These are phyloP conservation scores for Pseudoscleropodium purum DNA, from an alignment of 225 moss, liverwort and hornwort genomes.

Conservation along the genomic window DNA sequence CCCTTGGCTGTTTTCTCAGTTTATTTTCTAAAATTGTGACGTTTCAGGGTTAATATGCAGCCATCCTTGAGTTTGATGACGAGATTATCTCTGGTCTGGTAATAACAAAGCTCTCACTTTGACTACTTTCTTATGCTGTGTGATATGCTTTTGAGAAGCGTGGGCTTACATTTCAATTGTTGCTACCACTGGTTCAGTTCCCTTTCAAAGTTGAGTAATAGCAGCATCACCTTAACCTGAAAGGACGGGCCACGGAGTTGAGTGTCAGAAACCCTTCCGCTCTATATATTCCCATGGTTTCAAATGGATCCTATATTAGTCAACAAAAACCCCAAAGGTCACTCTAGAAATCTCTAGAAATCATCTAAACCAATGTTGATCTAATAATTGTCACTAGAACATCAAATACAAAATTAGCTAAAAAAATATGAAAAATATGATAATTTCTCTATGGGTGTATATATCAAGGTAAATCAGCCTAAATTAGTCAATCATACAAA, in stretches of 20 bases:
- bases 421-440: not conserved
- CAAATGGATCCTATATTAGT: not conserved
- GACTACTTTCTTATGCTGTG: not conserved
- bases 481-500: not conserved
- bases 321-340: not conserved
- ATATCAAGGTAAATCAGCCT: not conserved
- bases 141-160: not conserved
- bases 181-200: too few species aligned
- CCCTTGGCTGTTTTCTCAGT: too few species aligned
- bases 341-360: not conserved
- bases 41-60: not conserved
- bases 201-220: not conserved
- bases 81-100: not conserved
- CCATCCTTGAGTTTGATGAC: conserved; percentile 4
- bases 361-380: accelerated
- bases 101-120: not conserved
- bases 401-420: not conserved
- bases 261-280: not conserved
- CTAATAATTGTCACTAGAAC: not conserved
- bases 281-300: not conserved
- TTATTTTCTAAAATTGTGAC: not conserved
- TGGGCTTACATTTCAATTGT: not conserved
- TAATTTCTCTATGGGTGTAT: not conserved
- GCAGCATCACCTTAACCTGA: not conserved
- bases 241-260: not conserved